Percentiles rank a stretch among this genome's conserved stretches.
Conservation (phyloP, 371 early-diverging fungal genomes). For the Mucor velutinosus region DNA sequence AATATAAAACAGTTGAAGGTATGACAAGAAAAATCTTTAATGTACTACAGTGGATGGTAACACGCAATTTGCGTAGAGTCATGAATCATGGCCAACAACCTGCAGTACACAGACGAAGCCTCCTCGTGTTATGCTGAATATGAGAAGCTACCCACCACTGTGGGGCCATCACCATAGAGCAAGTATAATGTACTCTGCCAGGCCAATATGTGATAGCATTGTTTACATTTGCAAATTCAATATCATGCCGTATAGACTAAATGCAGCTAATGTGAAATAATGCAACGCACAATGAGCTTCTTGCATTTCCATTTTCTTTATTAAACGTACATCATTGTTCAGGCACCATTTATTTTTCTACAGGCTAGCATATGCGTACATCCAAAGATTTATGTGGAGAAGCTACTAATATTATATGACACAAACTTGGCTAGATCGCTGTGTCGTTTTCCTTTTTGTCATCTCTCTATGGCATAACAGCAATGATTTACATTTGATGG, state of each 20-base stretch:
- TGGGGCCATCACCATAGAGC: not conserved
- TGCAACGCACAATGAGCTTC: not conserved
- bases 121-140: not conserved
- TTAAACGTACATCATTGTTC: not conserved
- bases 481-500: no score
- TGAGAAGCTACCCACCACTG: not conserved
- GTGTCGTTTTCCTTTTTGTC: no score
- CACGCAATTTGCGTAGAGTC: not conserved
- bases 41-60: not conserved
- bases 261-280: not conserved
- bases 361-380: not conserved
- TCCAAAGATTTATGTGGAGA: not conserved
- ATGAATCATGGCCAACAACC: not conserved
- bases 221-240: not conserved
- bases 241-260: not conserved
- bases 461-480: no score
- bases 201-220: not conserved
- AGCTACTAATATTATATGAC: not conserved
- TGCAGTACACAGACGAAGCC: not conserved
- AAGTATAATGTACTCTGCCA: not conserved
- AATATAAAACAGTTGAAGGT: not conserved
- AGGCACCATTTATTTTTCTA: not conserved
- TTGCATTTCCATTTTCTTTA: not conserved
- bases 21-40: not conserved
- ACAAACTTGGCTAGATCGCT: not conserved